Evolutionary conservation across 257 asterid species (phyloP).

Genomic region (Ajuga chamaepitys): DNA sequence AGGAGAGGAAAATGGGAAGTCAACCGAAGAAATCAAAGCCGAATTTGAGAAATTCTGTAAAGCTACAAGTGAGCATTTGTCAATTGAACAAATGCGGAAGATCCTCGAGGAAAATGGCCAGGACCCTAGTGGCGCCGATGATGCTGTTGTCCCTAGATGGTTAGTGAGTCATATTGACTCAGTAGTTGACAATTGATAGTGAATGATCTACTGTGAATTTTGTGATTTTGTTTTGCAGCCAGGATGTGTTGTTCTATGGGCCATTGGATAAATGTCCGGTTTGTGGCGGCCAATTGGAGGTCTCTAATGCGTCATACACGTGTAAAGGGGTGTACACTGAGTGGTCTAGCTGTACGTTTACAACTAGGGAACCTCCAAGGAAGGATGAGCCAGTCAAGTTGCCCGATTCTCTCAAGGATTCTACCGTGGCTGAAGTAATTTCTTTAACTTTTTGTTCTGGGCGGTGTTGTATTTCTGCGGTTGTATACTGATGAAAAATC

Average conservation of each 20-base stretch:
- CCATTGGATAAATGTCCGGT: conserved; percentile 47
- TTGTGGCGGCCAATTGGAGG: conserved; percentile 41
- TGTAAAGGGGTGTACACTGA: conserved; percentile 61
- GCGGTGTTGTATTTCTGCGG: neutral
- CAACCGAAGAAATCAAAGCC: conserved; percentile 30
- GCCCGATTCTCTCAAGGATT: conserved; percentile 50
- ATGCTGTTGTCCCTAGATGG: conserved; percentile 87
- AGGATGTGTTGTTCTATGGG: conserved; percentile 72
- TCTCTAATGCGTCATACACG: conserved; percentile 20
- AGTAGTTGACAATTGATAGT: too few relatives aligned
- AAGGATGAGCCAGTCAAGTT: conserved; percentile 40
- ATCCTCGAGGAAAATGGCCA: conserved; percentile 67
- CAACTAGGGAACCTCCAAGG: conserved; percentile 57
- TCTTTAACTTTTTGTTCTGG: neutral
- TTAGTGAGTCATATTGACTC: too few relatives aligned
- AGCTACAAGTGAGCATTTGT: conserved; percentile 48
- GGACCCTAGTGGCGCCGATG: conserved; percentile 41
- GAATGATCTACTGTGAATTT: too few relatives aligned
- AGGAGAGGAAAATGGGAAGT: conserved; percentile 21
- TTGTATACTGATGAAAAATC: neutral
- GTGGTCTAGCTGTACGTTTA: conserved; percentile 69
- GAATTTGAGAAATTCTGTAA: conserved; percentile 65
- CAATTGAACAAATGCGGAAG: conserved; percentile 68
- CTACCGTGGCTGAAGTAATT: conserved; percentile 43
- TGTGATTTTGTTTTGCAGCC: conserved; percentile 33